Evolutionary conservation across 2,329 filamentous ascomycete species (phyloP).

Genomic region (Curvularia sp.): DNA sequence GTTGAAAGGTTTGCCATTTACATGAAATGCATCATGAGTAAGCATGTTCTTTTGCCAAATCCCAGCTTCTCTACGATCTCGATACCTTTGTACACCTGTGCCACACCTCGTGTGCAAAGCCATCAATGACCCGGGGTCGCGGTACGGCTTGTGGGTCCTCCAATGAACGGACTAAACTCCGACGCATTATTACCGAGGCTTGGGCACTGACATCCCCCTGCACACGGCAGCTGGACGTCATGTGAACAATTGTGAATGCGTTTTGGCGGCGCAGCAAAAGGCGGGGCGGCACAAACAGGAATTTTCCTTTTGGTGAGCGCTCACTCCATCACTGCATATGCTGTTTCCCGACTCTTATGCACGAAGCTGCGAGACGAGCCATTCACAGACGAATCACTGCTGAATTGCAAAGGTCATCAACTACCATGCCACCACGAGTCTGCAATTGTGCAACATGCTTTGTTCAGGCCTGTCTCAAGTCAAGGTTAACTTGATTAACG

Average conservation of each 20-base stretch:
- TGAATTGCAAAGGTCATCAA: background rate
- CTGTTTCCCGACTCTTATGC: background rate
- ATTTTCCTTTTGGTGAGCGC: background rate
- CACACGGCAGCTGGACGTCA: conserved; percentile 16
- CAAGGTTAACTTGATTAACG: background rate
- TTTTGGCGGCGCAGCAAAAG: conserved; percentile 7
- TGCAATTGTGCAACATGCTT: background rate
- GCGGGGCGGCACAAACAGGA: conserved; percentile 6
- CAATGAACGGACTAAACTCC: conserved; percentile 21
- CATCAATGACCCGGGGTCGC: conserved; percentile 19
- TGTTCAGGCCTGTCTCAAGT: background rate
- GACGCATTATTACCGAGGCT: conserved; percentile 28
- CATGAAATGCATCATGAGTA: too few species aligned
- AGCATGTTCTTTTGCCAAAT: background rate
- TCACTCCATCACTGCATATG: background rate
- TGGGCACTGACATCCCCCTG: conserved; percentile 10
- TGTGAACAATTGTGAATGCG: conserved; percentile 16
- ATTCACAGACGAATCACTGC: background rate
- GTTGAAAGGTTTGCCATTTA: background rate
- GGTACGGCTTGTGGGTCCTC: conserved; percentile 20
- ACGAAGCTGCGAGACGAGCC: background rate
- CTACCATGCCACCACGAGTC: background rate
- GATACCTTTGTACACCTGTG: background rate
- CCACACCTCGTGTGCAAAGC: conserved; percentile 11
- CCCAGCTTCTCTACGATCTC: background rate